Conservation (phyloP, 2,329 filamentous ascomycete species). For the Exophiala sp. region DNA sequence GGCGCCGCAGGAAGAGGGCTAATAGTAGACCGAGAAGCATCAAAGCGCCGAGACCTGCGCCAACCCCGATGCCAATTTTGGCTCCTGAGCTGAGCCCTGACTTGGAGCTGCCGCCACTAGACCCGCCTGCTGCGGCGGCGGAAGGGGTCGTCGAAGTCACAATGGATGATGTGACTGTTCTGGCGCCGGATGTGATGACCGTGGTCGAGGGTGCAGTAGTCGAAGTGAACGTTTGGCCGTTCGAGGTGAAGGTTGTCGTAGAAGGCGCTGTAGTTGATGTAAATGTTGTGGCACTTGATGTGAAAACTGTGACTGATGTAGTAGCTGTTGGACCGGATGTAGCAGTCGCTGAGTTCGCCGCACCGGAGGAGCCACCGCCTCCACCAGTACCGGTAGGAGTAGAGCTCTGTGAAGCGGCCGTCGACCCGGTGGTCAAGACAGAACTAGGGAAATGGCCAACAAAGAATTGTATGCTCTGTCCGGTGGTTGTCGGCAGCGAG, state of each 20-base stretch:
- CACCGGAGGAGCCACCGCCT: neutral
- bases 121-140: neutral
- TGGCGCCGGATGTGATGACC: neutral
- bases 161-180: neutral
- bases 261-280: neutral
- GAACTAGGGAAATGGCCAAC: constrained; percentile 28
- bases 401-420: constrained; percentile 2
- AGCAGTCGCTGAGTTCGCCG: neutral
- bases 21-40: constrained; percentile 24
- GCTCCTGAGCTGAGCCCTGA: constrained; percentile 26
- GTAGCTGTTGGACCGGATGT: neutral
- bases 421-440: neutral
- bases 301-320: neutral
- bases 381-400: neutral
- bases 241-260: no score
- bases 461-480: constrained; percentile 30
- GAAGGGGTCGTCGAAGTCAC: neutral
- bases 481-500: constrained; percentile 28
- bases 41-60: constrained; percentile 22
- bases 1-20: constrained; percentile 25
- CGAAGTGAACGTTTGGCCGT: neutral
- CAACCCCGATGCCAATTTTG: constrained; percentile 29
- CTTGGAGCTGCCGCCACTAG: neutral
- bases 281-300: neutral
- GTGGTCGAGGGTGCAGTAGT: neutral